Conservation (phyloP, 2,329 filamentous ascomycete species). For the Diaporthe australafricana region DNA sequence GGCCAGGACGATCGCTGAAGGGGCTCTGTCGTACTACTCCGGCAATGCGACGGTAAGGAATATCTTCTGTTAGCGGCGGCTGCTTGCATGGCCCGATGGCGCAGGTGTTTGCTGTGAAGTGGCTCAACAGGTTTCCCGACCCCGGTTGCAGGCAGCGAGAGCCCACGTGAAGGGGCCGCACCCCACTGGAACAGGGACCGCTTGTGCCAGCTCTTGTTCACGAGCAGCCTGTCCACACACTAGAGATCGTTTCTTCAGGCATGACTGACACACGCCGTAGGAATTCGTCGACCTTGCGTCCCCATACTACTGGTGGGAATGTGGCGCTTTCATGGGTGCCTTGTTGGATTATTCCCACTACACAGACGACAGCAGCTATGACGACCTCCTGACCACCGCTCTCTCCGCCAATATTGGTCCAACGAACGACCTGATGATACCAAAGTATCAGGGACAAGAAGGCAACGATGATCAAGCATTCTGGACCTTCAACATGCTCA, state of each 20-base stretch:
- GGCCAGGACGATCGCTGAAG: constrained; percentile 69
- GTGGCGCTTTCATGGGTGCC: constrained; percentile 73
- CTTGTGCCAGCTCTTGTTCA: not conserved
- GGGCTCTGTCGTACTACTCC: constrained; percentile 72
- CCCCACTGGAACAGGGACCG: not conserved
- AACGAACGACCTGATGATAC: constrained; percentile 69
- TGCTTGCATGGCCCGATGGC: not conserved
- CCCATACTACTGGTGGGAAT: constrained; percentile 78
- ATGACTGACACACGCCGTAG: constrained; percentile 43
- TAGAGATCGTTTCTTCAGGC: not conserved
- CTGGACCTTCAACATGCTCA: constrained; percentile 76
- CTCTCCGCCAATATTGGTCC: constrained; percentile 69
- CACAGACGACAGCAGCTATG: constrained; percentile 72
- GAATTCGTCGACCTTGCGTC: constrained; percentile 71
- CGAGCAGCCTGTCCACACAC: not conserved
- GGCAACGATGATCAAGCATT: constrained; percentile 83
- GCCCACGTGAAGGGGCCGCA: not conserved
- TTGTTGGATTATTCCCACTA: constrained; percentile 78
- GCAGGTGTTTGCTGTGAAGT: not conserved
- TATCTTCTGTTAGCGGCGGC: not conserved
- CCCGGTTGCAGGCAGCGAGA: too few relatives aligned
- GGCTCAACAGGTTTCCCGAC: not conserved
- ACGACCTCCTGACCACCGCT: constrained; percentile 68
- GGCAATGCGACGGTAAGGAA: constrained; percentile 59
- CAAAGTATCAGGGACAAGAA: constrained; percentile 66